These are phyloP conservation scores for Saturnispora mendoncae DNA, from an alignment of 805 yeast species.

Conservation along the genomic window DNA sequence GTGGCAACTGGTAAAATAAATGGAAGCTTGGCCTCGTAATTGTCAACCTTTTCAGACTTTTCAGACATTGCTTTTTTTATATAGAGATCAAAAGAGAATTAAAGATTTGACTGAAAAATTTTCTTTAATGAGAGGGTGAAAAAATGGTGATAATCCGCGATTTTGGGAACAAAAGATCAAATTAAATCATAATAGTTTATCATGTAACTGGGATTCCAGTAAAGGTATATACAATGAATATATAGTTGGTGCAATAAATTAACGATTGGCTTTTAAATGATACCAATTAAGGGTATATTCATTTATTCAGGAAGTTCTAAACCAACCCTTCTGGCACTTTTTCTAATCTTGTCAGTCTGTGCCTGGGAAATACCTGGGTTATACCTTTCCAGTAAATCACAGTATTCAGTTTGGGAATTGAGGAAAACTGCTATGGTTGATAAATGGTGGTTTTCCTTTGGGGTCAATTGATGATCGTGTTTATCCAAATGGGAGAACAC, in stretches of 20 bases:
- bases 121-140: background rate
- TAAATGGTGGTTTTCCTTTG: slow-evolving; percentile 33
- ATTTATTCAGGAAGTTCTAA: slow-evolving; percentile 48
- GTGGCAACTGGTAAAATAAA: slow-evolving; percentile 87
- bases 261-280: background rate
- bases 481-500: slow-evolving; percentile 24
- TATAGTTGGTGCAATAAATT: too few species aligned
- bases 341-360: slow-evolving; percentile 67
- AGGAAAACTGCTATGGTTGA: slow-evolving; percentile 56
- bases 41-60: slow-evolving; percentile 24
- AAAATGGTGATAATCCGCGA: slow-evolving; percentile 1
- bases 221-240: background rate
- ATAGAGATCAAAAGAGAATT: background rate
- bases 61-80: slow-evolving; percentile 5
- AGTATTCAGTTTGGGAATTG: slow-evolving; percentile 65
- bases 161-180: background rate
- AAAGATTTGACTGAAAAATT: background rate
- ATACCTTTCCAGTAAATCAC: slow-evolving; percentile 72
- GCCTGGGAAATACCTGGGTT: slow-evolving; percentile 75
- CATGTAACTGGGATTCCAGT: too few species aligned
- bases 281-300: slow-evolving; percentile 1
- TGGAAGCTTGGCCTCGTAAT: slow-evolving; percentile 86
- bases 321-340: slow-evolving; percentile 87
- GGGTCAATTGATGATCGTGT: slow-evolving; percentile 15
- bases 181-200: too few species aligned